These are phyloP conservation scores for Dothideomycetes sp. DNA, from an alignment of 2,329 filamentous ascomycete genomes.

Conservation along the genomic window DNA sequence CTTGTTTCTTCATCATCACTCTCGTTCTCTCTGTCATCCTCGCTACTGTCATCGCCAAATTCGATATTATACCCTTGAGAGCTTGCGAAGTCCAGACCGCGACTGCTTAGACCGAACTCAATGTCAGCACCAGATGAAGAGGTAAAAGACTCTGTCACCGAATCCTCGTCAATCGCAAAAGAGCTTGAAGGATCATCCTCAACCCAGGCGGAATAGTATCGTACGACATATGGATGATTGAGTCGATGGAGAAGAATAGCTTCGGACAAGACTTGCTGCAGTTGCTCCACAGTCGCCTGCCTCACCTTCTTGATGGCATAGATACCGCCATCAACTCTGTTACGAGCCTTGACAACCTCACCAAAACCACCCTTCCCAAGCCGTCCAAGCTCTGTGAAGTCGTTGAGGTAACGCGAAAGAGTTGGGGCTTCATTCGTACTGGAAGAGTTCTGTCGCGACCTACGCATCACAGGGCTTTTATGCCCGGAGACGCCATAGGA, in stretches of 20 bases:
- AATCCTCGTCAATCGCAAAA: slow-evolving; percentile 5
- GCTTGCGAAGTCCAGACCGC: slow-evolving; percentile 87
- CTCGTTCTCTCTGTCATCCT: slow-evolving; percentile 29
- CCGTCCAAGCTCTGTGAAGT: slow-evolving; percentile 82
- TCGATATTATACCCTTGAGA: slow-evolving; percentile 67
- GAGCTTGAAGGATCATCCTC: slow-evolving; percentile 47
- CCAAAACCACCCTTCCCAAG: slow-evolving; percentile 92
- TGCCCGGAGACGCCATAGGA: slow-evolving; percentile 11
- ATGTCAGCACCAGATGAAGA: slow-evolving; percentile 4
- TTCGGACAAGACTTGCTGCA: slow-evolving; percentile 75
- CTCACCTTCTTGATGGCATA: slow-evolving; percentile 97
- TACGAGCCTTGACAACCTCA: slow-evolving; percentile 88
- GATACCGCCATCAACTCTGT: slow-evolving; percentile 84
- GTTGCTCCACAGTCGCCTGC: slow-evolving; percentile 56
- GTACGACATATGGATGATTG: slow-evolving; percentile 77
- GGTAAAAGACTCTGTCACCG: slow-evolving; percentile 2
- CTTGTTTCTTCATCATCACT: slow-evolving; percentile 27
- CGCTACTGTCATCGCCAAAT: slow-evolving; percentile 51
- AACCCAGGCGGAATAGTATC: slow-evolving; percentile 93
- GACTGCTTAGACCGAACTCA: slow-evolving; percentile 45
- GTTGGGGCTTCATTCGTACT: slow-evolving; percentile 14
- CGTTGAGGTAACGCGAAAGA: slow-evolving; percentile 66
- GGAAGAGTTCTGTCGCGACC: slow-evolving; percentile 22
- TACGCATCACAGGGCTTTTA: slow-evolving; percentile 15
- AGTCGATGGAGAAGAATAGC: slow-evolving; percentile 84